These are phyloP conservation scores for Lumnitzera littorea DNA, from an alignment of 345 rosid genomes.

Conservation along the genomic window DNA sequence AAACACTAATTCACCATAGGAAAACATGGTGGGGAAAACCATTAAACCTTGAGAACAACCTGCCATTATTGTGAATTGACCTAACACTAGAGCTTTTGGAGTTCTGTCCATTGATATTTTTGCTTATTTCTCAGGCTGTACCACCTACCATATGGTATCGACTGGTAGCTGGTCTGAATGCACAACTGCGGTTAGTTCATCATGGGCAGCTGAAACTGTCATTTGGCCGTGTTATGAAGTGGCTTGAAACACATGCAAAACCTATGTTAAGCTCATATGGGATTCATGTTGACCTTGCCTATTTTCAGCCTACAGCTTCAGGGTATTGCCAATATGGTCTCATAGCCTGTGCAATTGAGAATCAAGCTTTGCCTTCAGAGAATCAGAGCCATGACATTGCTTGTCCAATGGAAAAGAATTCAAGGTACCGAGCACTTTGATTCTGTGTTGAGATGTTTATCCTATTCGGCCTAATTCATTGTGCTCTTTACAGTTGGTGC, in stretches of 20 bases:
- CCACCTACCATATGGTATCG: conserved; percentile 95
- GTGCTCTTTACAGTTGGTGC: conserved; percentile 23
- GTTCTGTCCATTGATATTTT: conserved; percentile 3
- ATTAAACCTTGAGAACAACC: too few relatives aligned
- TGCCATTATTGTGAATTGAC: too few relatives aligned
- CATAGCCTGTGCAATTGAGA: conserved; percentile 32
- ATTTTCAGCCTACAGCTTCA: conserved; percentile 73
- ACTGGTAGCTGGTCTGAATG: conserved; percentile 84
- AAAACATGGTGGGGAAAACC: too few relatives aligned
- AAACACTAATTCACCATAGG: too few relatives aligned
- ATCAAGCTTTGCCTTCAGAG: conserved; percentile 19
- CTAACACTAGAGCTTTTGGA: background rate
- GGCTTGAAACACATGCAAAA: conserved; percentile 96
- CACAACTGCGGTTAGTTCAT: conserved; percentile 77
- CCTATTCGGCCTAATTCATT: conserved; percentile 1
- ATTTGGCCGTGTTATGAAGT: conserved; percentile 54
- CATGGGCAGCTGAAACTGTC: conserved; percentile 58
- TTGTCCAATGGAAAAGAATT: conserved; percentile 23
- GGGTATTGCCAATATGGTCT: conserved; percentile 84
- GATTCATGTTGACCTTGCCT: conserved; percentile 60
- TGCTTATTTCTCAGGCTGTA: conserved; percentile 41
- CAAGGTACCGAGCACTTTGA: conserved; percentile 29
- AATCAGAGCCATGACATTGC: conserved; percentile 24
- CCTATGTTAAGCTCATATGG: conserved; percentile 61
- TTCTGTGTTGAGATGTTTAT: background rate